Evolutionary conservation across 371 early-diverging fungal genomes (phyloP), one percentile per base, ranked within the genome.

Genomic region (Haplosporangium sp.): DNA sequence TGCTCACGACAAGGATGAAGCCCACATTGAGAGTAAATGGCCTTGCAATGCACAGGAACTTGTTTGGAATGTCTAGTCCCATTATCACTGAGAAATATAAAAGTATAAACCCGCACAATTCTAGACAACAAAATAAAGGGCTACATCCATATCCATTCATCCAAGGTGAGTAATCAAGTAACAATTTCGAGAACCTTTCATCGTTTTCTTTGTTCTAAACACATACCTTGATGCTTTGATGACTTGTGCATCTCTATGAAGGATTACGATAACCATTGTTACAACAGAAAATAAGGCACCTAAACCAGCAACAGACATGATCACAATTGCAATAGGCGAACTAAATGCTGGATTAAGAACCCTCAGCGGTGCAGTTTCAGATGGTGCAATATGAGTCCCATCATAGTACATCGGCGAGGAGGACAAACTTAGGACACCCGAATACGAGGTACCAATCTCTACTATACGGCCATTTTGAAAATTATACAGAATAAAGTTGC

Each of bases 91-190:
- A 85, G 35, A 81, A 53, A 68, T 88, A 90, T 0, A 89, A 77
- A 19, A 90, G 55, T 7, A 90, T 81, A 53, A 88, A 90, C 0
- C 90, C 90, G 60, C 85, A 72, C 15, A 90, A 70, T 62, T 90
- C 90, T 20, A 90, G 58, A 61, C 88, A 88, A 53, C 90, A 90
- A 62, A 90, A 88, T 15, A 88, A 61, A 5, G 89, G 90, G 48
- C 90, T 56, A 55, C 0, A 13, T 52, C 27, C 27, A 38, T 50
- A 55, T 50, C 19, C 4, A 15, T 15, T 15, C n/a, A 44, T 10
- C 15, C 13, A 55, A 20, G 13, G 27, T n/a, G 65, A n/a, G 11
- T 15, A 27, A 39, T 15, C 20, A 35, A 48, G 19, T 35, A 39
- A 50, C n/a, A 7, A 50, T n/a, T n/a, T 50, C n/a, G 48, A 59